Base-by-base conservation (phyloP, 768 basidiomycete species). In the Tulasnella sp. region DNA sequence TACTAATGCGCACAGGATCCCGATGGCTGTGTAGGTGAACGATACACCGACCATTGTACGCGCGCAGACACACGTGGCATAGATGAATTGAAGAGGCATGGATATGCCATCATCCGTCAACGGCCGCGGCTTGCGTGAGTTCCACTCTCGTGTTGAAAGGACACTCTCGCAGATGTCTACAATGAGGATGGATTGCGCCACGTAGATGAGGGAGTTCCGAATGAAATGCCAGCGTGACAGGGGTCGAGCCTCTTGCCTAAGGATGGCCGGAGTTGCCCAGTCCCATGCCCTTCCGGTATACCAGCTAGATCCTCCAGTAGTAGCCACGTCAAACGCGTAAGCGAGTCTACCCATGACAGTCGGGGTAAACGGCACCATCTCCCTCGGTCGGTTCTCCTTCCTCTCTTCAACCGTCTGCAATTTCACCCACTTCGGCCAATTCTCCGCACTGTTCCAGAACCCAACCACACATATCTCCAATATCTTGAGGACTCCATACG, bases 251-350 rank as follows among this genome's bases (percentile, higher is more conserved):
- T 5, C 8, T 24, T 58, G 45, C 3, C 19, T 17, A n/a, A 26
- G 43, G 44, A 58, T n/a, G 4, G 45, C 45, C 41, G 38, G 24
- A 26, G 56, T 38, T 30, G 56, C 56, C 42, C 19, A 58, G 34
- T 50, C 30, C 45, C 56, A 58, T 26, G 34, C 45, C 29, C 56
- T n/a, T 27, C 47, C 47, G 5, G 9, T 42, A 30, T 27, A 45
- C 24, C 47, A 49, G 11, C 43, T 49, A 17, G 56, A 58, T 9
- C 56, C 56, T 19, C 56, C 17, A 48, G 34, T 43, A 15, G 43
- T 17, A 27, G 34, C 23, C 23, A 49, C 43, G 13, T 58, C 56
- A 19, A 27, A 58, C 34, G 56, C 45, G 56, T 58, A 58, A 15
- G 19, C 24, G 5, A 50, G 24, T 26, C 56, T 42, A 11, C 56